phyloP scores from a whole-genome alignment of 1,284 basidiomycete genomes.

The Melampsora americana region DNA sequence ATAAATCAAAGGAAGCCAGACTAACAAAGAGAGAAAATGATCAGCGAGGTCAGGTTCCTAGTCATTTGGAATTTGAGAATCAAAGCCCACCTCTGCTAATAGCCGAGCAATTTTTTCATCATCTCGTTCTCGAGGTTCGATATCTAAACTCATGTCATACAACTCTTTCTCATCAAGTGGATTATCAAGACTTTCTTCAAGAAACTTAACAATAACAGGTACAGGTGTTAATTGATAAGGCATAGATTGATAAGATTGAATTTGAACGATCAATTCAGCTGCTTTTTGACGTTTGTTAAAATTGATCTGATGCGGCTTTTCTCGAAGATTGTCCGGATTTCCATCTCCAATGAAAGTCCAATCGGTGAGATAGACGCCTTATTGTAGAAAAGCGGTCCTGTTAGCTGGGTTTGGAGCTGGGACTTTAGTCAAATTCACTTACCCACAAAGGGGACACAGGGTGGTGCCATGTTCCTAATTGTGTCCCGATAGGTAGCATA shows the following conservation, averaged over 20 bases:
- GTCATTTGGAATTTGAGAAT: background rate
- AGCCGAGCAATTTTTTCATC: slow-evolving; percentile 79
- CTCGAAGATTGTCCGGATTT: slow-evolving; percentile 75
- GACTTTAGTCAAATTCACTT: slow-evolving; percentile 47
- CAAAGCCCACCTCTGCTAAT: slow-evolving; percentile 46
- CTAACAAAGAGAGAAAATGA: background rate
- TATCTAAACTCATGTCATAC: slow-evolving; percentile 76
- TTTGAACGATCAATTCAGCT: slow-evolving; percentile 91
- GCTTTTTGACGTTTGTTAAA: slow-evolving; percentile 92
- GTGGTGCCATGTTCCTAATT: slow-evolving; percentile 79
- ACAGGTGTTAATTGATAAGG: slow-evolving; percentile 80
- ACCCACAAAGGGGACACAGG: slow-evolving; percentile 98
- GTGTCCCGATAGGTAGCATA: slow-evolving; percentile 86
- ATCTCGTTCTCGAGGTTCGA: slow-evolving; percentile 88
- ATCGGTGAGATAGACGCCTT: slow-evolving; percentile 91
- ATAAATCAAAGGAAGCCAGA: background rate
- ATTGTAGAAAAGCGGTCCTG: background rate
- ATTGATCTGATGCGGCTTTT: slow-evolving; percentile 69
- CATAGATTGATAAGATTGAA: slow-evolving; percentile 88
- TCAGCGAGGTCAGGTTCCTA: background rate
- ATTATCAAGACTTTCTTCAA: slow-evolving; percentile 71
- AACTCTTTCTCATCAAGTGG: slow-evolving; percentile 55
- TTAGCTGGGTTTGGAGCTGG: background rate
- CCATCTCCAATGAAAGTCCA: slow-evolving; percentile 98
- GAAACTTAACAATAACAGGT: slow-evolving; percentile 67